Evolutionary conservation across 1,284 basidiomycete species (phyloP), one percentile per base, ranked within the genome.

Genomic region (Ceratobasidium theobromae): DNA sequence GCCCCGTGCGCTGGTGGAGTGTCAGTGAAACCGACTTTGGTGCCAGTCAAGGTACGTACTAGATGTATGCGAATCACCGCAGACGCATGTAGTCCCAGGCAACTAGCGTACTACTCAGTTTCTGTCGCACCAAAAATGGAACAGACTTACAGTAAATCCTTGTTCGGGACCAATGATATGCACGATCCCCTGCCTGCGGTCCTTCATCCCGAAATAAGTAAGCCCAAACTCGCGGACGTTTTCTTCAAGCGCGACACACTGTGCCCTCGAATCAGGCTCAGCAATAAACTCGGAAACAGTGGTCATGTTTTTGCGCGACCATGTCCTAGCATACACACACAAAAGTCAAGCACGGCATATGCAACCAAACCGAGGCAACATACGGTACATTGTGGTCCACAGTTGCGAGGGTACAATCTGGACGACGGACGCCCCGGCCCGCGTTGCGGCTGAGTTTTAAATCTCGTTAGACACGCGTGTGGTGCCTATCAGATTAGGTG

Each of bases 131-230:
- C 16, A 8, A 32, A 45, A 21, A 6, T 45, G 43, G 9, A 45
- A 45, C 43, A 27, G 46, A 74, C 82, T 60, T 72, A 88, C 88
- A 53, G 93, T 98, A 76, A 98, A 98, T 35, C 95, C 95, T 79
- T 98, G 93, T 75, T 98, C 95, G 53, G 95, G 95, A 54, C 95
- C 95, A 72, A 98, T 97, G 70, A 98, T 84, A 76, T 98, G 95
- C 6, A 98, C 95, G 72, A 97, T 98, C 68, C 91, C 93, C 80
- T 96, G 93, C 72, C 93, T 85, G 69, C 89, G 84, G 76, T 96
- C 93, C 57, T 86, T 88, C 86, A 96, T 87, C 58, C 95, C 95
- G 72, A 98, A 98, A 78, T 96, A 98, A 30, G 93, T 95, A 71
- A 98, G 77, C 21, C 95, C 95, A 74, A 97, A 97, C 75, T 91